These are phyloP conservation scores for Botrytis cinerea DNA, from an alignment of 2,329 filamentous ascomycete species.

Conservation along the genomic window DNA sequence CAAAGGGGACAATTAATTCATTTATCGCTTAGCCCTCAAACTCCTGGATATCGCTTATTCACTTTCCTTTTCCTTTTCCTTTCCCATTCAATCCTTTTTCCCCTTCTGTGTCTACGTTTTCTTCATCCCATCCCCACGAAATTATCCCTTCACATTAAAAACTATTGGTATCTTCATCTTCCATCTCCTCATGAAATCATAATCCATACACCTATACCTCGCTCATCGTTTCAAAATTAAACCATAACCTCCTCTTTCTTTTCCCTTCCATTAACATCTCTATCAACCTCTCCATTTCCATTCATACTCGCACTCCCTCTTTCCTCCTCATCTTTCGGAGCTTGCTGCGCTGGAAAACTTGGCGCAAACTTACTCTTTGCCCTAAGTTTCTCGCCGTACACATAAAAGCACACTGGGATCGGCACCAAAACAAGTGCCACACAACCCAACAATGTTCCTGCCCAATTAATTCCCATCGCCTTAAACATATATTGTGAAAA, in stretches of 20 bases:
- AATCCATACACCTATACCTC: not conserved
- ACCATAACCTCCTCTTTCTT: not conserved
- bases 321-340: constrained; percentile 2
- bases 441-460: constrained; percentile 61
- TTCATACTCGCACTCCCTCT: not conserved
- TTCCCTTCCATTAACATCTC: not conserved
- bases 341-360: not conserved
- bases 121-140: not conserved
- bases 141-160: not conserved
- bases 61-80: no score
- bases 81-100: not conserved
- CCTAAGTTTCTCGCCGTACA: constrained; percentile 60
- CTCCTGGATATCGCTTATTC: not conserved
- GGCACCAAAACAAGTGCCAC: constrained; percentile 59
- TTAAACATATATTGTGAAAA: constrained; percentile 73
- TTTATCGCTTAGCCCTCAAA: not conserved
- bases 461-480: constrained; percentile 63
- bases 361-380: constrained; percentile 55
- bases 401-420: constrained; percentile 63
- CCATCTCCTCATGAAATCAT: constrained; percentile 4
- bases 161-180: not conserved
- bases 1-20: not conserved
- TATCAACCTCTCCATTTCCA: constrained; percentile 32
- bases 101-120: not conserved
- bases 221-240: not conserved